Evolutionary conservation across 1,284 basidiomycete species (phyloP), one percentile per base, ranked within the genome.

Genomic region (Austroboletus niveus): DNA sequence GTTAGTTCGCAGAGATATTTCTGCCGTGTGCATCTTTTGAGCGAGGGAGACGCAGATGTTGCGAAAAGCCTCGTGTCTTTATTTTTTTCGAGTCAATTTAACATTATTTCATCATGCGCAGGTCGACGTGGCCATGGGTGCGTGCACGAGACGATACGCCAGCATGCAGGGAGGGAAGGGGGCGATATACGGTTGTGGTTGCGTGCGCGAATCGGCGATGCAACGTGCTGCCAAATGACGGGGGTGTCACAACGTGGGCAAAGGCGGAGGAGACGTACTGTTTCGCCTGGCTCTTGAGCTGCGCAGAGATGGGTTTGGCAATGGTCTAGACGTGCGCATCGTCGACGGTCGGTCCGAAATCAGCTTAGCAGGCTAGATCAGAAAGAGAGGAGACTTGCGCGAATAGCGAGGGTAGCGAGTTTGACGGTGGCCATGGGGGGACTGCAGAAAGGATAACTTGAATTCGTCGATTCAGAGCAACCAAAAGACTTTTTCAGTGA

Each of bases 251-350:
- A 14, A 30, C 10, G 27, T 30, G 8, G 27, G 14, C 41, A 12
- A 42, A 9, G 41, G 34, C n/a, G 39, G 40, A 14, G 14, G 24
- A 31, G 12, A 71, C 85, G 60, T 62, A 92, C 91, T 92, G 80
- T 57, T 81, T 84, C 2, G 87, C 91, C 66, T 92, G 90, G 38
- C 77, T 75, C 71, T 88, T 93, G 51, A 94, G 75, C 45, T 78
- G 78, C 48, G 77, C 77, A 41, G 87, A 86, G 59, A 94, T 92
- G 39, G 91, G 91, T 72, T 93, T 93, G 48, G 91, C 90, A 64
- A 92, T 68, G 30, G 89, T 93, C 90, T 92, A 52, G 52, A 10
- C n/a, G 15, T 17, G 15, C 15, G 8, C 3, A 15, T 38, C 11
- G 36, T 38, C 17, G 17, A 17, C 17, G 17, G 17, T 14, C 15